Evolutionary conservation across 2,329 filamentous ascomycete genomes (phyloP), one percentile per base, ranked within the genome.

Genomic region (Claviceps purpurea): DNA sequence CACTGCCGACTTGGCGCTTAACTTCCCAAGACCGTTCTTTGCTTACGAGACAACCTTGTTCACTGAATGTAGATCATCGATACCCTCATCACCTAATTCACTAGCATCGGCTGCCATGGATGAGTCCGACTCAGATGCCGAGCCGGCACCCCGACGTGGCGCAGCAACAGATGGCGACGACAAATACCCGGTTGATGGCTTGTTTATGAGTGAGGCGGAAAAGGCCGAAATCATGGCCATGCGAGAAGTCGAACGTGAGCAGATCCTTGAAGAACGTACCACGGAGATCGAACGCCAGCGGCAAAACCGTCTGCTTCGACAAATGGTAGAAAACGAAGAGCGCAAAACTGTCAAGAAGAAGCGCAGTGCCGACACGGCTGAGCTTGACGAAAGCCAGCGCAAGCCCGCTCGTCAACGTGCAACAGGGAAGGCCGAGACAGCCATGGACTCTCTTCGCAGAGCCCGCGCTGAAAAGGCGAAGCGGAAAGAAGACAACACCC

Each of bases 211-310:
- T 58, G 75, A 81, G 45, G 76, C 80, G 41, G 87, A 93, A 63
- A 90, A 87, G 67, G 77, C 77, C 7, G 75, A 85, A 50, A 93
- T 98, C 56, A 83, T 93, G 77, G 79, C 76, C 52, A 82, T 96
- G 78, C 84, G 89, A 34, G 90, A 97, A 70, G 84, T 97, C 50
- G 84, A 95, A 64, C 85, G 91, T 56, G 93, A 98, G 68, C 82
- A 89, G 64, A 84, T 95, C 45, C 78, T 98, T 6, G 91, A 89
- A 20, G 87, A 95, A 59, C 88, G 93, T 58, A 84, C 85, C 39
- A 82, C 88, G 60, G 83, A 93, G 65, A 84, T 90, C 53, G 87
- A 93, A 62, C 82, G 83, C 50, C 84, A 87, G 60, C 80, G 85
- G 54, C 91, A 95, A 69, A 89, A 93, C 62, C 77, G 83, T 47